Evolutionary conservation across 148 eudicot species (phyloP).

Genomic region (Spergularia marina): DNA sequence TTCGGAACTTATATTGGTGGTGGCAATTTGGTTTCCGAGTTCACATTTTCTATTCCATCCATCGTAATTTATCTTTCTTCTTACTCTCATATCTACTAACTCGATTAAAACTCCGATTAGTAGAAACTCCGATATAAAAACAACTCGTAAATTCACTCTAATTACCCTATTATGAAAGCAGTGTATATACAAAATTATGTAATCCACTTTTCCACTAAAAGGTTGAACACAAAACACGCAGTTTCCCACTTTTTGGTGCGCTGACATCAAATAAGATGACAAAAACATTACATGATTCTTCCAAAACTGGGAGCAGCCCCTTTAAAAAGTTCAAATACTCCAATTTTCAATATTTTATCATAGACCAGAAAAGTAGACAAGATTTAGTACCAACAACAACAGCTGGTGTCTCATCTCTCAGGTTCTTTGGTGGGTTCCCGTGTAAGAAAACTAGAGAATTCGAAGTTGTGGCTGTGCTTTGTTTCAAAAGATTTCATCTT

Average conservation of each 20-base stretch:
- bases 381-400: slow-evolving; percentile 6
- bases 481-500: neutral
- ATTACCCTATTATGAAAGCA: neutral
- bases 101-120: no score
- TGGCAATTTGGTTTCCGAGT: no score
- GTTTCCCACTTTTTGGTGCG: slow-evolving; percentile 40
- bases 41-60: no score
- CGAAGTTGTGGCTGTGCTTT: slow-evolving; percentile 29
- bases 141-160: no score
- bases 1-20: no score
- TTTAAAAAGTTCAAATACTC: neutral
- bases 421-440: slow-evolving; percentile 27
- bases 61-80: no score
- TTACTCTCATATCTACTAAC: no score
- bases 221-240: slow-evolving; percentile 32
- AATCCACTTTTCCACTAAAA: slow-evolving; percentile 26
- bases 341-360: neutral
- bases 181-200: no score
- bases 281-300: slow-evolving; percentile 23
- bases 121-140: no score
- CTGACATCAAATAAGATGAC: slow-evolving; percentile 36
- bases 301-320: slow-evolving; percentile 24
- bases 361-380: neutral
- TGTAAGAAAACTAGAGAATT: neutral
- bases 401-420: slow-evolving; percentile 6